Evolutionary conservation across 345 rosid genomes (phyloP), one percentile per base, ranked within the genome.

Genomic region (Eucalyptus regnans): DNA sequence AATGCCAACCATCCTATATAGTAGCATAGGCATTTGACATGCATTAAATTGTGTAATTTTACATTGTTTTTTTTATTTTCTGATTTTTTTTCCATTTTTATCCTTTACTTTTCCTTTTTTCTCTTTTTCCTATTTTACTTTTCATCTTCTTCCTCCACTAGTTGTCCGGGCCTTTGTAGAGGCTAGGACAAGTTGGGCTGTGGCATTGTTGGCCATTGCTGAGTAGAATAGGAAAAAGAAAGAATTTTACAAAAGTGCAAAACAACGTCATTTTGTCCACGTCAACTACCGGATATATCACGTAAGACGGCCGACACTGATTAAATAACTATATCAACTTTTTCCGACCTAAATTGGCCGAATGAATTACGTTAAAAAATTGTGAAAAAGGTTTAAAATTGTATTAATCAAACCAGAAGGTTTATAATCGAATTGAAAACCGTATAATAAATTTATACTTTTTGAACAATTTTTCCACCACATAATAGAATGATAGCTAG

Each of bases 281-380:
- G 25, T 56, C 60, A 56, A 56, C 10, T 22, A 56, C 11, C 2
- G 3, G 3, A 0, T 3, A 56, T 56, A 22, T 1, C 12, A 56
- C 5, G 0, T 56, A 22, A 56, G 27, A 56, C 0, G 0, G 0
- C 3, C 4, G 0, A 22, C 12, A 56, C 27, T 8, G 2, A 56
- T 56, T 56, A 56, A 22, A 56, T 11, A 8, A 22, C 5, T 9
- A 22, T 22, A 22, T 56, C 27, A 22, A 20, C 6, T 22, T 56
- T 22, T 22, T 56, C 62, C 12, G 0, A 56, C 4, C 27, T 56
- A 56, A 56, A 56, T 56, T 56, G 62, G 27, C 27, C 1, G 0
- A 56, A 56, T 22, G 0, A 23, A 23, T 56, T 56, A 56, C 0
- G 3, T 56, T 56, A 56, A 22, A 56, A 56, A 56, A 4, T 3